Base-by-base conservation (phyloP, 805 yeast species). In the Saturnispora halmiae region DNA sequence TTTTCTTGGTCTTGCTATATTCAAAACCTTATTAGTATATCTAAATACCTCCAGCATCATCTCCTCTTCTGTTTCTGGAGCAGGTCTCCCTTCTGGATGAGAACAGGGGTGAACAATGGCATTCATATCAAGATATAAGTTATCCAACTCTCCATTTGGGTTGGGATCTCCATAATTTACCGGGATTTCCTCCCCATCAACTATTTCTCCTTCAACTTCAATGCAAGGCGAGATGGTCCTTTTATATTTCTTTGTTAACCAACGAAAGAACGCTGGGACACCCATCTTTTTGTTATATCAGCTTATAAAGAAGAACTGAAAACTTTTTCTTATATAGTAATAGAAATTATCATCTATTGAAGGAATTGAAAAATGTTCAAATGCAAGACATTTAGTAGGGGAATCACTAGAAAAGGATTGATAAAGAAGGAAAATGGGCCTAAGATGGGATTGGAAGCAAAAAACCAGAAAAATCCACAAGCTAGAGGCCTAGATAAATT, bases 61-160 rank as follows among this genome's bases (percentile, higher is more conserved):
- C 55, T 92, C 96, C 46, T 87, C 95, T 55, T 92, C 98, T 0
- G 90, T 87, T 51, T 79, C 94, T 10, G 99, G 99, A 0, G 98
- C 81, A 0, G 96, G 95, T 51, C 81, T 81, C 50, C 90, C 83
- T 55, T 90, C 98, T 1, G 99, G 99, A 60, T 92, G 99, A 2
- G 96, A 82, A 68, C 97, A 92, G 1, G 98, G 98, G 66, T 92
- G 99, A 4, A 92, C 98, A 55, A 92, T 92, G 67, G 97, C 98
- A 58, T 92, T 92, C 98, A 92, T 92, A 64, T 92, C 99, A 47
- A 92, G 67, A 57, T 92, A 92, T 38, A 92, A 62, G 57, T 92
- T 92, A 58, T 92, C 97, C 36, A 87, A 65, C 63, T 92, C 99
- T 21, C 97, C 98, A 61, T 92, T 92, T 3, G 95, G 95, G 58